A percentile compares a stretch with the other conserved stretches of the same genome.
phyloP scores from a whole-genome alignment of 352 stramenopile species.

The Aphanomyces cochlioides region DNA sequence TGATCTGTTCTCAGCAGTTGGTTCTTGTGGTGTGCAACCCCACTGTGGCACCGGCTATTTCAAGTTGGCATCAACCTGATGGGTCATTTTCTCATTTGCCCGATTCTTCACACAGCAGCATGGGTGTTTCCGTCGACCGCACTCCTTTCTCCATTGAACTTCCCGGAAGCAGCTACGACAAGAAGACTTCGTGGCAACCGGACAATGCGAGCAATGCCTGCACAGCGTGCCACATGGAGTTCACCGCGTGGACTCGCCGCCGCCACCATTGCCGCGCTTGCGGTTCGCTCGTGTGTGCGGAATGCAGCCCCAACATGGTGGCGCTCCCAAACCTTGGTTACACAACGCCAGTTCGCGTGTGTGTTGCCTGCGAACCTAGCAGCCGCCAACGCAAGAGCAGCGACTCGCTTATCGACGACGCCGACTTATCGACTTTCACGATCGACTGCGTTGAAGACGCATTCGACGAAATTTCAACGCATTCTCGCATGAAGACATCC shows the following conservation, averaged over 20 bases:
- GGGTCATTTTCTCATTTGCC: not conserved
- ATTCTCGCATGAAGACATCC: constrained; percentile 66
- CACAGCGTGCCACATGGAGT: constrained; percentile 58
- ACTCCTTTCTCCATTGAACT: not conserved
- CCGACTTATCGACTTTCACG: constrained; percentile 50
- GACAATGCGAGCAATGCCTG: constrained; percentile 67
- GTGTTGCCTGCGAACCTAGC: constrained; percentile 51
- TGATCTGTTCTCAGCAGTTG: too few species aligned
- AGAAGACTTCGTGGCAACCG: constrained; percentile 55
- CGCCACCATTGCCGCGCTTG: constrained; percentile 77
- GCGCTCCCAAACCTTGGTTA: constrained; percentile 63
- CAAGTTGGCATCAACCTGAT: not conserved
- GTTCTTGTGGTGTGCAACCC: too few species aligned
- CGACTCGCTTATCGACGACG: constrained; percentile 40
- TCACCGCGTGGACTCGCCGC: constrained; percentile 66
- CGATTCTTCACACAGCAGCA: not conserved
- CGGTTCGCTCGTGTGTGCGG: constrained; percentile 67
- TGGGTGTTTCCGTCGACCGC: constrained; percentile 24
- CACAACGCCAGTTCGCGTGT: constrained; percentile 65
- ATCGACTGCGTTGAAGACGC: constrained; percentile 57
- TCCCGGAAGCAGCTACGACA: not conserved
- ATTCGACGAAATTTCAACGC: constrained; percentile 60
- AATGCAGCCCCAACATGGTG: constrained; percentile 61
- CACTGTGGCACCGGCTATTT: not conserved
- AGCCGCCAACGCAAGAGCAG: constrained; percentile 25